phyloP scores from a whole-genome alignment of 2,329 filamentous ascomycete species.

The Falciphora oryzae region DNA sequence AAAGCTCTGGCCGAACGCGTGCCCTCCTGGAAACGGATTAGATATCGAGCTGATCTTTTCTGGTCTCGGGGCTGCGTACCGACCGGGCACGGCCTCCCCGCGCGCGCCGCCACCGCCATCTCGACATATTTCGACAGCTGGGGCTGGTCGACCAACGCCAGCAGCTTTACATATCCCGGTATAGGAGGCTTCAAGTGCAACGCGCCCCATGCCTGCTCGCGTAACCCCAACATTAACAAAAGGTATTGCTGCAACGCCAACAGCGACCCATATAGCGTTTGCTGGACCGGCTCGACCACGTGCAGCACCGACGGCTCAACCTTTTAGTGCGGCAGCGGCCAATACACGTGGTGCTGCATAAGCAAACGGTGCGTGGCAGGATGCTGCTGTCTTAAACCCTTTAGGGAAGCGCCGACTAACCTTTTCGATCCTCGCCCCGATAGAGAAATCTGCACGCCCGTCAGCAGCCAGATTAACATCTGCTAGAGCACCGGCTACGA shows the following conservation, averaged over 20 bases:
- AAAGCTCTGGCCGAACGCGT: no score
- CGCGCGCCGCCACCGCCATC: no score
- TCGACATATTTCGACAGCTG: constrained; percentile 15
- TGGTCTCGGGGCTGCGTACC: no score
- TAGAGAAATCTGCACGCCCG: constrained; percentile 14
- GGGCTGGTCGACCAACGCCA: constrained; percentile 15
- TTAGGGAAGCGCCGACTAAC: no score
- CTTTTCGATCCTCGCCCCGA: neutral
- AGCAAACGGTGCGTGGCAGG: constrained; percentile 7
- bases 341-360: constrained; percentile 16
- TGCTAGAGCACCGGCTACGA: constrained; percentile 16
- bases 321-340: constrained; percentile 14
- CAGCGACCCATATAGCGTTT: constrained; percentile 9
- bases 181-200: constrained; percentile 12
- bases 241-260: constrained; percentile 15
- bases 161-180: constrained; percentile 13
- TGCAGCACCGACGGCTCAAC: constrained; percentile 16
- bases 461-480: constrained; percentile 16
- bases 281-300: constrained; percentile 14
- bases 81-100: no score
- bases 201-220: constrained; percentile 16
- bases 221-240: constrained; percentile 16
- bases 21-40: no score
- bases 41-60: no score
- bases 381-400: neutral